phyloP scores from a whole-genome alignment of 2,329 filamentous ascomycete species.

The Alternaria gansuensis region DNA sequence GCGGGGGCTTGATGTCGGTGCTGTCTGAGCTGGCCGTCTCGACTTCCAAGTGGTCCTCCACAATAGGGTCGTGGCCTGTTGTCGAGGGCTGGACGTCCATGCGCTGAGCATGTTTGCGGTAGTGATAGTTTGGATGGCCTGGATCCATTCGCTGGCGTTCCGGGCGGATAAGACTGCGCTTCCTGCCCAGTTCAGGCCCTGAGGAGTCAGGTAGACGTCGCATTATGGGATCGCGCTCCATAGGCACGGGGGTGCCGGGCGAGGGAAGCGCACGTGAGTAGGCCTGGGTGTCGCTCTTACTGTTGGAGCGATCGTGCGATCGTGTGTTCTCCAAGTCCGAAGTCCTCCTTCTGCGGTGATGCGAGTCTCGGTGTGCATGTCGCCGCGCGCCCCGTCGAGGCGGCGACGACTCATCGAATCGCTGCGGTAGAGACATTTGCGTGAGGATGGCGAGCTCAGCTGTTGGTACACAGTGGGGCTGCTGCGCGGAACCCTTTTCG shows the following conservation, averaged over 20 bases:
- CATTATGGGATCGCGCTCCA: conserved; percentile 65
- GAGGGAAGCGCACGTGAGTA: conserved; percentile 56
- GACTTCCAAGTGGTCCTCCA: conserved; percentile 70
- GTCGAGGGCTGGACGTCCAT: conserved; percentile 91
- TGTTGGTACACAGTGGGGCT: conserved; percentile 27
- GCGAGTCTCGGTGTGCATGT: conserved; percentile 69
- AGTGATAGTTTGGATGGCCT: conserved; percentile 94
- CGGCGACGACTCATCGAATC: conserved; percentile 68
- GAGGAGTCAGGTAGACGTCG: conserved; percentile 46
- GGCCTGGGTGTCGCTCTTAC: conserved; percentile 55
- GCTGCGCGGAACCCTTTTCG: conserved; percentile 9
- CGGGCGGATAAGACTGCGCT: conserved; percentile 87
- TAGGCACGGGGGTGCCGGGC: conserved; percentile 53
- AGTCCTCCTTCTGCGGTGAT: conserved; percentile 60
- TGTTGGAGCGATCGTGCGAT: conserved; percentile 51
- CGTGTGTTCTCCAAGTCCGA: conserved; percentile 74
- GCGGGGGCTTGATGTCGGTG: conserved; percentile 61
- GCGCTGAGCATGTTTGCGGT: conserved; percentile 90
- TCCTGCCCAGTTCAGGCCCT: conserved; percentile 68
- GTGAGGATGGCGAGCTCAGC: conserved; percentile 40
- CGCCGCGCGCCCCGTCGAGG: conserved; percentile 59
- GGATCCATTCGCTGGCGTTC: conserved; percentile 86
- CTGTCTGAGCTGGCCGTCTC: conserved; percentile 71
- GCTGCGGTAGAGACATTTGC: conserved; percentile 61
- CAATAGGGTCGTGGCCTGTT: conserved; percentile 88